phyloP scores from a whole-genome alignment of 1,284 basidiomycete species.

The Fistulina hepatica region DNA sequence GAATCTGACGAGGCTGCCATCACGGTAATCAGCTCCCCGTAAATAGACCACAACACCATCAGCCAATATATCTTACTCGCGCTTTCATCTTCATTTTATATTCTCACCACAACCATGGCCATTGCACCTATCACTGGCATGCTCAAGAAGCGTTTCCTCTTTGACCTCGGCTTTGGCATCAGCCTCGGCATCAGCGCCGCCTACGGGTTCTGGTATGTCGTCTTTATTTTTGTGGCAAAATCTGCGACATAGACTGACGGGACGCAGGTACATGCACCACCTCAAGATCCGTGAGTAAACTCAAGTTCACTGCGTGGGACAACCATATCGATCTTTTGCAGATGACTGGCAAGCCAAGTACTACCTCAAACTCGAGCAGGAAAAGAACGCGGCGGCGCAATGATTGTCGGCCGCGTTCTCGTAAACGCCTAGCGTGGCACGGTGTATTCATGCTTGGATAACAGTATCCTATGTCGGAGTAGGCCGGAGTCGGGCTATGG shows the following conservation, averaged over 20 bases:
- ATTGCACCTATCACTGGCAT: conserved; percentile 83
- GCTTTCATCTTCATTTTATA: conserved; percentile 11
- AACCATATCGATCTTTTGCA: conserved; percentile 1
- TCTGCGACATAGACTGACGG: background rate
- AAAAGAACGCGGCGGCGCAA: conserved; percentile 29
- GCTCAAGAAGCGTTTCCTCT: conserved; percentile 80
- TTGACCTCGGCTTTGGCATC: conserved; percentile 60
- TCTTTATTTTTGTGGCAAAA: conserved; percentile 11
- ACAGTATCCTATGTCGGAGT: no score
- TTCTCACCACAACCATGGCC: conserved; percentile 37
- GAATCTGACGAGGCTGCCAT: conserved; percentile 14
- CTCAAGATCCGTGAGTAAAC: conserved; percentile 53
- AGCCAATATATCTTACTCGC: background rate
- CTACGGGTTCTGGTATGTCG: conserved; percentile 69
- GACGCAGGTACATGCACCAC: conserved; percentile 67
- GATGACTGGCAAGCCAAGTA: conserved; percentile 28
- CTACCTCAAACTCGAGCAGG: conserved; percentile 73
- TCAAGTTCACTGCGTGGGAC: background rate
- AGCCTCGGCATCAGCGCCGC: conserved; percentile 63
- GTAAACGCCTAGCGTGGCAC: no score
- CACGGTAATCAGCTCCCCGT: background rate
- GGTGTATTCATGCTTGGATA: no score
- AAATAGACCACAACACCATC: conserved; percentile 9
- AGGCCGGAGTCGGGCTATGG: no score
- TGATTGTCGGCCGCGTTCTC: no score